Evolutionary conservation across 345 rosid genomes (phyloP).

Genomic region (Toxicodendron radicans): DNA sequence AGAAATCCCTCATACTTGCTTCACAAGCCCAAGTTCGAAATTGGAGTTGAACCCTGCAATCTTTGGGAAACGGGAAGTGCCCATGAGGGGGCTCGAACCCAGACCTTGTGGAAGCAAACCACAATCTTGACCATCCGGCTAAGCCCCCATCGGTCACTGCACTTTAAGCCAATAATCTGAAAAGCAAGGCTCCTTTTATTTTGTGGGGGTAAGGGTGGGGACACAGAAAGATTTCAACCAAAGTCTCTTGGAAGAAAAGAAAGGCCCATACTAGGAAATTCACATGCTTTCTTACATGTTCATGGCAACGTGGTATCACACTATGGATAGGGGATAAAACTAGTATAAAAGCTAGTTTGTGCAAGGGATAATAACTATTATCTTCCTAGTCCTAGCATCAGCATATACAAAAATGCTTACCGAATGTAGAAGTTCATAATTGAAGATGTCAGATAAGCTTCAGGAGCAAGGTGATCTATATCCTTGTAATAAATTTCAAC

Average conservation of each 20-base stretch:
- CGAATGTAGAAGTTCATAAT: conserved; percentile 84
- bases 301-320: neutral
- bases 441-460: conserved; percentile 63
- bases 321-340: neutral
- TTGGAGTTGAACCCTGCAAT: too few species aligned
- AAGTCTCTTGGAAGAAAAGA: neutral
- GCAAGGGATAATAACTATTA: neutral
- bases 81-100: too few species aligned
- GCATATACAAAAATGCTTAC: conserved; percentile 35
- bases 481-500: conserved; percentile 65
- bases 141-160: neutral
- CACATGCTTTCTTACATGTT: neutral
- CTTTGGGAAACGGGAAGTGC: too few species aligned
- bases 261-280: neutral
- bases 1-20: too few species aligned
- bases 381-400: conserved; percentile 10
- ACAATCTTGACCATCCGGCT: too few species aligned
- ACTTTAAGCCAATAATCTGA: neutral
- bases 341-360: neutral
- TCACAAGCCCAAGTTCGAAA: too few species aligned
- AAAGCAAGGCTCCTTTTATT: neutral
- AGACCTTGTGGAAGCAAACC: too few species aligned
- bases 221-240: conserved; percentile 1
- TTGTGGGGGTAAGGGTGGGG: too few species aligned
- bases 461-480: conserved; percentile 64